Evolutionary conservation across 2,329 filamentous ascomycete genomes (phyloP).

Genomic region (Thyridium curvatum): DNA sequence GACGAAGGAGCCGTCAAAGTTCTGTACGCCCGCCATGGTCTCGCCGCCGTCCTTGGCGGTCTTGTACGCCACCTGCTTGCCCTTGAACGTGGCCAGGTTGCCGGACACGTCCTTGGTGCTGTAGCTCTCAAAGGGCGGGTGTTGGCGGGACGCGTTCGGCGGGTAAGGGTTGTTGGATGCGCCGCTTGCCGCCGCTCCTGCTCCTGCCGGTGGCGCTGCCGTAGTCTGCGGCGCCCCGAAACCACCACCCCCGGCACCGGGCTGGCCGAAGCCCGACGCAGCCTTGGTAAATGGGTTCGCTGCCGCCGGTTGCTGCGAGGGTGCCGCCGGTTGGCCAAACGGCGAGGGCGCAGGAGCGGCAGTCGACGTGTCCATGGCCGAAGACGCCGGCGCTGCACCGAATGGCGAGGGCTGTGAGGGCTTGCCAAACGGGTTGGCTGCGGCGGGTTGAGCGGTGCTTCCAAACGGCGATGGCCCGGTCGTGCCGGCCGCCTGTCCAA

Average conservation of each 20-base stretch:
- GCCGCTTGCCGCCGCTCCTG: constrained; percentile 1
- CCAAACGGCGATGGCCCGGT: constrained; percentile 3
- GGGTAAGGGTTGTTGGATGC: constrained; percentile 12
- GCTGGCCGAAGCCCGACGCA: constrained; percentile 4
- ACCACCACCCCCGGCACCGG: not conserved
- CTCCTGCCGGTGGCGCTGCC: not conserved
- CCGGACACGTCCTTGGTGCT: constrained; percentile 12
- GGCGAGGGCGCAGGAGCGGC: not conserved
- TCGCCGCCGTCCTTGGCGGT: constrained; percentile 32
- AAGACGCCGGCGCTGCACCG: not conserved
- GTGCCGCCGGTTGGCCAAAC: not conserved
- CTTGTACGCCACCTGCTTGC: constrained; percentile 21
- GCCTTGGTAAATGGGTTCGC: constrained; percentile 6
- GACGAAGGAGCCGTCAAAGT: constrained; percentile 48
- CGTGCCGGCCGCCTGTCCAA: constrained; percentile 7
- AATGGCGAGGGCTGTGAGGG: not conserved
- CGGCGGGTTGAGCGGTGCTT: not conserved
- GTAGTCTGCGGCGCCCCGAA: constrained; percentile 3
- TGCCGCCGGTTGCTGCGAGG: not conserved
- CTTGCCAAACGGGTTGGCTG: constrained; percentile 7
- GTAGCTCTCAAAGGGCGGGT: constrained; percentile 22
- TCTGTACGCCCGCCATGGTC: constrained; percentile 35
- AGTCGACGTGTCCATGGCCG: not conserved
- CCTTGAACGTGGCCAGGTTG: constrained; percentile 22
- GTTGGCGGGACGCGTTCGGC: constrained; percentile 16